phyloP scores from a whole-genome alignment of 345 rosid species.

The Lumnitzera racemosa region DNA sequence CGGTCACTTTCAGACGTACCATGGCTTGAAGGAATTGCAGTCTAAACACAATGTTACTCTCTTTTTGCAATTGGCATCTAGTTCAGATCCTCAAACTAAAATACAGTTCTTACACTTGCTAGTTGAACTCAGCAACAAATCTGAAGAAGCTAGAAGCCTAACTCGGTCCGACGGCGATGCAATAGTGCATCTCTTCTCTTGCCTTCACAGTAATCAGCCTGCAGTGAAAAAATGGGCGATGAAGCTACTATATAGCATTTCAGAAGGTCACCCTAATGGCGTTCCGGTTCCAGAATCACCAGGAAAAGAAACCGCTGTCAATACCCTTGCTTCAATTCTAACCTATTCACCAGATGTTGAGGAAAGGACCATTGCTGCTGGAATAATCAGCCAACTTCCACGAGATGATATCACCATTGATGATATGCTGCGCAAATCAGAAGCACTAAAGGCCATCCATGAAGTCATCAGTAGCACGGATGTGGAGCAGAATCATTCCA shows the following conservation, averaged over 20 bases:
- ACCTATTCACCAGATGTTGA: conserved; percentile 25
- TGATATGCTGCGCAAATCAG: conserved; percentile 34
- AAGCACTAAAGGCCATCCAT: conserved; percentile 37
- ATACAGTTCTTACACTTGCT: conserved; percentile 37
- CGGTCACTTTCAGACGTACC: conserved; percentile 25
- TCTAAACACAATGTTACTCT: conserved; percentile 32
- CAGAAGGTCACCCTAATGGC: conserved; percentile 30
- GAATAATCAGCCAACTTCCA: conserved; percentile 43
- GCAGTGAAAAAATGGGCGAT: conserved; percentile 27
- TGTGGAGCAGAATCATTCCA: conserved; percentile 12
- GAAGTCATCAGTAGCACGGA: conserved; percentile 33
- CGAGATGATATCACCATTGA: conserved; percentile 34
- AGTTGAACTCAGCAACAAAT: conserved; percentile 34
- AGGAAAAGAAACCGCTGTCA: conserved; percentile 31
- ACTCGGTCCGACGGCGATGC: conserved; percentile 21
- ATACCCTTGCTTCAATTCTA: conserved; percentile 26
- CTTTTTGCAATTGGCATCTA: conserved; percentile 23
- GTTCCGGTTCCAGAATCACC: conserved; percentile 42
- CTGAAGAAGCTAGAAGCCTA: conserved; percentile 24
- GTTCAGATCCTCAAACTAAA: conserved; percentile 23
- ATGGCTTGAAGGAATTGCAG: conserved; percentile 37
- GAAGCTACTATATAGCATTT: conserved; percentile 32
- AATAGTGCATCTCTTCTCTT: conserved; percentile 28
- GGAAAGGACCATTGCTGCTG: conserved; percentile 44
- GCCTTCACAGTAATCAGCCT: conserved; percentile 19